Evolutionary conservation across 306 rosid genomes (phyloP).

Genomic region (Vigna nakashimae): DNA sequence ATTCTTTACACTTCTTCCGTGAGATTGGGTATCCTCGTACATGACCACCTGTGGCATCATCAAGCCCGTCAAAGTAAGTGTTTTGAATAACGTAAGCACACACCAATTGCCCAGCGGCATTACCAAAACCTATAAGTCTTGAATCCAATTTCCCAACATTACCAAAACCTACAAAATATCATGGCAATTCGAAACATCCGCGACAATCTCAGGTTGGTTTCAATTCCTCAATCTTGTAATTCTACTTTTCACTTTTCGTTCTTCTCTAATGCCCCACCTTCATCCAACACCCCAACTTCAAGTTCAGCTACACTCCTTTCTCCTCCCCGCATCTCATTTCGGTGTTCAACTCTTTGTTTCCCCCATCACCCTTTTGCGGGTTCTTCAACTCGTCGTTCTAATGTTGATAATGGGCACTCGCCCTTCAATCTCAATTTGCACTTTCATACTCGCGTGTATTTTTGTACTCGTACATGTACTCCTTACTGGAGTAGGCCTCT

Average conservation of each 20-base stretch:
- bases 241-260: conserved; percentile 26
- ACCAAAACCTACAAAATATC: conserved; percentile 1
- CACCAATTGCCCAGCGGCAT: no score
- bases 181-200: conserved; percentile 50
- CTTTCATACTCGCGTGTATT: conserved; percentile 24
- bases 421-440: conserved; percentile 22
- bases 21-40: no score
- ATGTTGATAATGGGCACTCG: not conserved
- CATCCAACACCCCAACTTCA: conserved; percentile 38
- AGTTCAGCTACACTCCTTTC: not conserved
- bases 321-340: conserved; percentile 35
- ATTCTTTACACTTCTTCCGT: no score
- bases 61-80: no score
- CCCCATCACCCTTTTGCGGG: conserved; percentile 26
- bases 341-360: conserved; percentile 39
- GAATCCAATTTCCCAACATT: no score
- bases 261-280: conserved; percentile 2
- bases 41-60: no score
- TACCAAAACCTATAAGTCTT: no score
- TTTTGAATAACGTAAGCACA: no score
- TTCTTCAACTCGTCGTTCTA: conserved; percentile 21
- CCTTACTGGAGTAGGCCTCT: conserved; percentile 16
- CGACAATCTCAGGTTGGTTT: conserved; percentile 55
- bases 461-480: conserved; percentile 48
- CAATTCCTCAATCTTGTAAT: conserved; percentile 35